phyloP scores from a whole-genome alignment of 2,329 filamentous ascomycete species.

The Trichoderma koningiopsis region DNA sequence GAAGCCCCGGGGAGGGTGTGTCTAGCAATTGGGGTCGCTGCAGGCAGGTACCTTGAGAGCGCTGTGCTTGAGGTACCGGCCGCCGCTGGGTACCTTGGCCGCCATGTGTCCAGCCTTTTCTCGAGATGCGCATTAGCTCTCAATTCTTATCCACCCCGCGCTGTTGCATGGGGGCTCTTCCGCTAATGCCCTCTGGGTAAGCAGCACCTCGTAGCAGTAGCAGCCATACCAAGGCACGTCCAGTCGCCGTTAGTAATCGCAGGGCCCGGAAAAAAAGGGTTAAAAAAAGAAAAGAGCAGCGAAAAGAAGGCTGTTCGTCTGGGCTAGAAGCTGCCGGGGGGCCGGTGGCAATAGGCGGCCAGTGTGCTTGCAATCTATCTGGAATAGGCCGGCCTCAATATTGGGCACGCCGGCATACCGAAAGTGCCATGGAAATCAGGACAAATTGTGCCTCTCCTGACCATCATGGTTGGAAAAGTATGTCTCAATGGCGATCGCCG shows the following conservation, averaged over 20 bases:
- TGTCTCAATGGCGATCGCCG: conserved; percentile 12
- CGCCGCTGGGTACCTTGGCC: conserved; percentile 11
- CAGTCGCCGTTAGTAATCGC: conserved; percentile 12
- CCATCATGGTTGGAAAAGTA: background rate
- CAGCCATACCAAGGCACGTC: background rate
- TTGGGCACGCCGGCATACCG: background rate
- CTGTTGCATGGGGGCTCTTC: conserved; percentile 8
- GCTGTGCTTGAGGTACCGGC: conserved; percentile 20
- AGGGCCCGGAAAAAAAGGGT: background rate
- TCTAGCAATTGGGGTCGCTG: background rate
- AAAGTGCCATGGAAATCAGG: background rate
- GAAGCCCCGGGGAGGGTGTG: conserved; percentile 13
- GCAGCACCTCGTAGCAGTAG: background rate
- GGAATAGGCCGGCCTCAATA: conserved; percentile 10
- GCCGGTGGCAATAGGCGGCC: conserved; percentile 16
- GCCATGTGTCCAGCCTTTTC: conserved; percentile 24
- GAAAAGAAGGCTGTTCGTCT: background rate
- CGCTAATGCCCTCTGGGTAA: background rate
- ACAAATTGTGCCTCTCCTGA: conserved; percentile 13
- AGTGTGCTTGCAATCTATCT: conserved; percentile 4
- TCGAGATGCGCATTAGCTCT: background rate
- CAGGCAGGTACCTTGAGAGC: conserved; percentile 15
- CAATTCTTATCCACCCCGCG: conserved; percentile 24
- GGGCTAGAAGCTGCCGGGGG: conserved; percentile 1
- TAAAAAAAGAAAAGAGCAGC: background rate